Conservation (phyloP, 768 basidiomycete species). For the Brasilioporus rufonigricans region DNA sequence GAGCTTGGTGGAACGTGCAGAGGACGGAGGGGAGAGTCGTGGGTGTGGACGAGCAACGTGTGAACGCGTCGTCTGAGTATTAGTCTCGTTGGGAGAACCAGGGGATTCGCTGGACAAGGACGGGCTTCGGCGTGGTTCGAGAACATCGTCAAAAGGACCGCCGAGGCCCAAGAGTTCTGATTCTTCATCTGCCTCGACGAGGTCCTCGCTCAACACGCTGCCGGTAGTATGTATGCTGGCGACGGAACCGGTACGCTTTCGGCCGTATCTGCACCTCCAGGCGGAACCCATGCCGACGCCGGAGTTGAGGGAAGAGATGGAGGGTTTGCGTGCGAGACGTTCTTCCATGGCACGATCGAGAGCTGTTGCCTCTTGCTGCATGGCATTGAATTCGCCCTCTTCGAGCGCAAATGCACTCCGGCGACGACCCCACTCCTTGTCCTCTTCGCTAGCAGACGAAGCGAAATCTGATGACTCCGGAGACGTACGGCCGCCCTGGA, state of each 20-base stretch:
- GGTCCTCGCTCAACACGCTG: constrained; percentile 75
- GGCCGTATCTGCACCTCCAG: constrained; percentile 64
- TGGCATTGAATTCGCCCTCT: constrained; percentile 47
- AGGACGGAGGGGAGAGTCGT: constrained; percentile 37
- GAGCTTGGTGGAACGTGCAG: constrained; percentile 58
- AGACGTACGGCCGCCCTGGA: constrained; percentile 50
- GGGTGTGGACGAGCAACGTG: constrained; percentile 3
- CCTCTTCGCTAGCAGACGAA: constrained; percentile 56
- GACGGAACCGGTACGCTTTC: constrained; percentile 71
- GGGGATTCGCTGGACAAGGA: constrained; percentile 35
- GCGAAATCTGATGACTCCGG: constrained; percentile 54
- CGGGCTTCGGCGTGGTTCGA: constrained; percentile 34
- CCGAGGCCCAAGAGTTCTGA: constrained; percentile 66
- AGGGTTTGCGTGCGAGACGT: constrained; percentile 71
- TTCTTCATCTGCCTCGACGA: constrained; percentile 83
- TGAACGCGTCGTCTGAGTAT: constrained; percentile 18
- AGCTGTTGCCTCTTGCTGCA: constrained; percentile 77
- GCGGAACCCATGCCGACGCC: constrained; percentile 66
- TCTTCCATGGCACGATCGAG: constrained; percentile 89
- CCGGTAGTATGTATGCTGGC: constrained; percentile 67
- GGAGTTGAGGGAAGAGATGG: constrained; percentile 61
- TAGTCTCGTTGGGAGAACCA: constrained; percentile 34
- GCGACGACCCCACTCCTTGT: constrained; percentile 79
- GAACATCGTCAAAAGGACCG: constrained; percentile 52
- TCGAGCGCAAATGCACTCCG: constrained; percentile 50